Conservation (phyloP, 768 basidiomycete species). For the Mycena polygramma region DNA sequence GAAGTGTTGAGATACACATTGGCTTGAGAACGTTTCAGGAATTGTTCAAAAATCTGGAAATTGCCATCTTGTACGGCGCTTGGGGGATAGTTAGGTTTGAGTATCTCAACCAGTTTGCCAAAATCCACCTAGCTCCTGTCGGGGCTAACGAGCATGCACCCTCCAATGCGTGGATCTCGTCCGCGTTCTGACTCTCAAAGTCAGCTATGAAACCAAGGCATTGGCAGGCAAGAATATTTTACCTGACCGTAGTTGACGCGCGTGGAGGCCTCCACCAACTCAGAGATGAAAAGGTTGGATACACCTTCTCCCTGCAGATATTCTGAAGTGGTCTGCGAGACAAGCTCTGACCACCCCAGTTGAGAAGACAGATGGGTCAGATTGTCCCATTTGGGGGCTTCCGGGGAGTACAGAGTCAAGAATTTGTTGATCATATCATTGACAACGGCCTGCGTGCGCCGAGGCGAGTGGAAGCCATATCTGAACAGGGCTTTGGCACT, state of each 20-base stretch:
- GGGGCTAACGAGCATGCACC: conserved; percentile 82
- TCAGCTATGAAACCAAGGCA: conserved; percentile 6
- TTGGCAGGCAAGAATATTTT: neutral
- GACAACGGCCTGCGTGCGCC: conserved; percentile 69
- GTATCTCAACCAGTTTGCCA: no score
- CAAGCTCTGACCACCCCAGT: conserved; percentile 64
- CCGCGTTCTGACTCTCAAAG: conserved; percentile 63
- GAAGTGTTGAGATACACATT: conserved; percentile 77
- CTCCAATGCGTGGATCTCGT: conserved; percentile 82
- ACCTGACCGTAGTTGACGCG: conserved; percentile 90
- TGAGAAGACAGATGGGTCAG: conserved; percentile 67
- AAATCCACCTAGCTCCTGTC: conserved; percentile 59
- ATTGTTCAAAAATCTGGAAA: conserved; percentile 85
- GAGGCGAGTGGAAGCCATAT: conserved; percentile 77
- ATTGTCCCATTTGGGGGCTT: conserved; percentile 72
- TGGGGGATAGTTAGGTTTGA: neutral
- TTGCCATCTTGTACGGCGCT: conserved; percentile 82
- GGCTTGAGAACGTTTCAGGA: conserved; percentile 79
- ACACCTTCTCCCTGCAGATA: conserved; percentile 71
- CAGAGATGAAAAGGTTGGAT: conserved; percentile 68
- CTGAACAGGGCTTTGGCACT: conserved; percentile 81
- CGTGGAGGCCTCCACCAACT: conserved; percentile 85
- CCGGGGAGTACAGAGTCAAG: conserved; percentile 65
- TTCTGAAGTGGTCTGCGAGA: conserved; percentile 65
- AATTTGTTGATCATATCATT: conserved; percentile 65